Conservation (phyloP, 2,329 filamentous ascomycete genomes). For the Monosporascus sp. region DNA sequence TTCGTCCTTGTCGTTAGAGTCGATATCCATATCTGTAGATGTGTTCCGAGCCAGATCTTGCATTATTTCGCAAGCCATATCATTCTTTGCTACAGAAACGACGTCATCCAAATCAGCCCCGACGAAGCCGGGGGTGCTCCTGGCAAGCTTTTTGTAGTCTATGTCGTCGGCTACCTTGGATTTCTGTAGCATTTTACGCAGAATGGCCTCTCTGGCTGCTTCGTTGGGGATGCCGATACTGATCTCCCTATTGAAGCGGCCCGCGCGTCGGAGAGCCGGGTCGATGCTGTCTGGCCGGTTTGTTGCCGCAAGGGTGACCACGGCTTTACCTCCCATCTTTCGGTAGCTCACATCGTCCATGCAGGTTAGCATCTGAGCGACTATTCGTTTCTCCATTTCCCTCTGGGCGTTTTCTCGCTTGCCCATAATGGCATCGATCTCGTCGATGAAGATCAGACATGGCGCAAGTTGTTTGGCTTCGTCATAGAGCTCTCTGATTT, state of each 20-base stretch:
- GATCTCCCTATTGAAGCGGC: slow-evolving; percentile 76
- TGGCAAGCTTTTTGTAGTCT: slow-evolving; percentile 69
- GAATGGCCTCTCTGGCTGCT: slow-evolving; percentile 68
- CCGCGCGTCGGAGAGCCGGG: slow-evolving; percentile 66
- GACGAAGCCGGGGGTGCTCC: slow-evolving; percentile 86
- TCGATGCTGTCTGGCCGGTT: slow-evolving; percentile 85
- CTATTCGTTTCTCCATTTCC: slow-evolving; percentile 85
- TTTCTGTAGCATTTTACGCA: slow-evolving; percentile 65
- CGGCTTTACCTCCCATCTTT: slow-evolving; percentile 64
- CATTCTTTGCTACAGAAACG: slow-evolving; percentile 40
- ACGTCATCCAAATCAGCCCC: slow-evolving; percentile 77
- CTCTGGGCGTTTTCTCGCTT: slow-evolving; percentile 78
- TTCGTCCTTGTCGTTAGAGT: slow-evolving; percentile 8
- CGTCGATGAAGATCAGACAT: slow-evolving; percentile 85
- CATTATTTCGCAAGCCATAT: slow-evolving; percentile 26
- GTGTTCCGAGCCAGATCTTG: slow-evolving; percentile 18
- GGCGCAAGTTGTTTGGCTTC: slow-evolving; percentile 82
- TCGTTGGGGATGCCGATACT: slow-evolving; percentile 85
- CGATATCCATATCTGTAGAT: slow-evolving; percentile 16
- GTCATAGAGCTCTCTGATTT: slow-evolving; percentile 78
- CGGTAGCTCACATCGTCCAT: slow-evolving; percentile 77
- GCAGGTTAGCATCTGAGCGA: slow-evolving; percentile 75
- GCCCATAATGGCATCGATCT: slow-evolving; percentile 86
- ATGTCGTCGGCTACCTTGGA: slow-evolving; percentile 63
- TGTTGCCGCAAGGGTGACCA: slow-evolving; percentile 87